Evolutionary conservation across 2,329 filamentous ascomycete genomes (phyloP).

Genomic region (Colletotrichum lupini): DNA sequence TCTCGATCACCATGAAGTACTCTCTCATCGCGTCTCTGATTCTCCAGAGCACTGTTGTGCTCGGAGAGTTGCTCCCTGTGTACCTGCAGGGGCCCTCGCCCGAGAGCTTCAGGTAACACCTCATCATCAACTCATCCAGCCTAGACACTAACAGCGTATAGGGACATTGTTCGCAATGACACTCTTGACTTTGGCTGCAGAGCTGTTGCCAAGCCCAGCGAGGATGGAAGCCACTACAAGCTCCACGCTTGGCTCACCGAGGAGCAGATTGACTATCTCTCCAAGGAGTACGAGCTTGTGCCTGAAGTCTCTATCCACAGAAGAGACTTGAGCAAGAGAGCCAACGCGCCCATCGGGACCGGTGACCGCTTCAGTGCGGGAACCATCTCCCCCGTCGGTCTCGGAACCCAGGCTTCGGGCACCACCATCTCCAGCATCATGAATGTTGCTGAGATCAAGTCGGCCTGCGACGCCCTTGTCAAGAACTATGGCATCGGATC

Average conservation of each 20-base stretch:
- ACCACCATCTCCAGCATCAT: slow-evolving; percentile 53
- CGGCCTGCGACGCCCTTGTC: slow-evolving; percentile 55
- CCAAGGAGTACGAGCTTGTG: slow-evolving; percentile 24
- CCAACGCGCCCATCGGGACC: slow-evolving; percentile 47
- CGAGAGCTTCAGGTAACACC: slow-evolving; percentile 11
- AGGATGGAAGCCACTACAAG: slow-evolving; percentile 29
- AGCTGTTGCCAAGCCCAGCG: slow-evolving; percentile 24
- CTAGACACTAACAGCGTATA: background rate
- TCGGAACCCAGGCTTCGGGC: slow-evolving; percentile 40
- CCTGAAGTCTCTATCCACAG: slow-evolving; percentile 21
- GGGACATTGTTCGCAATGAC: slow-evolving; percentile 30
- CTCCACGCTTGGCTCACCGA: slow-evolving; percentile 30
- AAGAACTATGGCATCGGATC: slow-evolving; percentile 53
- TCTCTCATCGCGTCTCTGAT: slow-evolving; percentile 27
- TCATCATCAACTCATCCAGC: background rate
- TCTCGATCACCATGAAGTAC: slow-evolving; percentile 22
- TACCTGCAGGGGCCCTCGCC: slow-evolving; percentile 22
- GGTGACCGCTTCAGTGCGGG: slow-evolving; percentile 33
- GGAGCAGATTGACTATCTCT: slow-evolving; percentile 25
- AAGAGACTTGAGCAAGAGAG: slow-evolving; percentile 18
- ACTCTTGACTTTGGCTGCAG: slow-evolving; percentile 32
- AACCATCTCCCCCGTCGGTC: slow-evolving; percentile 42
- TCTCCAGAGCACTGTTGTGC: slow-evolving; percentile 22
- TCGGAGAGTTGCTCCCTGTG: slow-evolving; percentile 22
- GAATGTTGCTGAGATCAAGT: slow-evolving; percentile 56